Evolutionary conservation across 2,329 filamentous ascomycete genomes (phyloP), one percentile per base, ranked within the genome.

Genomic region (Amesomyces nigricolor): DNA sequence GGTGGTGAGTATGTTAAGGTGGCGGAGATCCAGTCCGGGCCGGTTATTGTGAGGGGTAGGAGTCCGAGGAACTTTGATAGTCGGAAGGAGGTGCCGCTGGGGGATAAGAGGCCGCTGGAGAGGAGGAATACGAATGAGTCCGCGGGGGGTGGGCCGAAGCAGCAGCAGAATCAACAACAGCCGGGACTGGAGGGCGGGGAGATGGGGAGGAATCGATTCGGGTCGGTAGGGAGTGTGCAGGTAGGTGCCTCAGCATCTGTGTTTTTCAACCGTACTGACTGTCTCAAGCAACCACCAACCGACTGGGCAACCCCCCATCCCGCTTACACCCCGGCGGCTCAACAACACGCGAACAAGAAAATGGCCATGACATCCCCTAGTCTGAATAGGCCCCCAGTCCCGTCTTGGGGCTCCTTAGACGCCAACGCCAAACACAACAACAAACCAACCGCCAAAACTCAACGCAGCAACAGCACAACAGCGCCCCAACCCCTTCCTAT

Each of bases 41-140:
- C 92, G n/a, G 90, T 97, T 55, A 96, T 97, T 63, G 92, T 97
- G 37, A 86, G 92, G 54, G 92, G 92, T 35, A 83, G 92, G 56
- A 96, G 91, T 68, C 92, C 92, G 0, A 81, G 92, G 54, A 97
- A 97, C 67, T 97, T 97, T 69, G 91, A 96, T 66, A 91, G 88
- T 52, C 82, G 89, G 57, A 95, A 94, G 68, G 90, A 95, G 66
- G 82, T 92, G 50, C 88, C 89, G 1, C 74, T 95, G 1, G 72
- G 72, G 5, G 78, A 79, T 17, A 78, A 75, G 66, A 73, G 73
- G 57, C 46, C 51, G 17, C 43, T 68, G 14, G 78, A 80, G 58
- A 73, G 74, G 57, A 73, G 74, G 62, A 69, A 67, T 26, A 76
- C 74, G 61, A 60, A 63, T 2, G 58, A 51, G 9, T 40, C 53